Base-by-base conservation (phyloP, 306 rosid genomes). In the Hippophae rhamnoides region DNA sequence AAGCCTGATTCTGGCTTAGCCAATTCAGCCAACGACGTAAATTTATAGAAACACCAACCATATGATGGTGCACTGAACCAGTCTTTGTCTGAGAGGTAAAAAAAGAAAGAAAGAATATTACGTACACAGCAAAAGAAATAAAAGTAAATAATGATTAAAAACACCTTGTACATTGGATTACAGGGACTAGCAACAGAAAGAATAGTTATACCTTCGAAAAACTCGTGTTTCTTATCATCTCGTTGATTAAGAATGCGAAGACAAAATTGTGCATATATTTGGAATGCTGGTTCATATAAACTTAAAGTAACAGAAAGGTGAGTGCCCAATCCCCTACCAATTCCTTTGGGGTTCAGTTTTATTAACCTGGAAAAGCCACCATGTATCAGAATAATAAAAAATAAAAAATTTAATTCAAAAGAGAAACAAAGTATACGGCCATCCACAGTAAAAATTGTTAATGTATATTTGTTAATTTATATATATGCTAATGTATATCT, bases 201-300 rank as follows among this genome's bases (percentile, higher is more conserved):
- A n/a, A 51, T 51, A 51, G 5, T 12, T 13, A 3, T 51, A 9
- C 5, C 6, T 18, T 8, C 56, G 8, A 7, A 52, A 38, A 14
- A 52, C 14, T 14, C 10, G 14, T 7, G 55, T 68, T 73, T 79
- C 47, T 13, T 71, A 56, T 18, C 58, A 10, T 58, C 57, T 57
- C 40, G 59, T 46, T 78, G 90, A 61, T 76, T 75, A 50, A 69
- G 54, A 12, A 81, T 63, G 61, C 76, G 79, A 26, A 81, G 23
- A 9, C 48, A 47, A 43, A 63, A 60, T 23, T 81, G 62, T 3
- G 79, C 71, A 54, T 69, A 79, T 69, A 84, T 58, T 72, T 74
- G 76, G 54, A 70, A 49, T 13, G 62, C 23, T 0, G 77, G 75
- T 60, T 64, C 25, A 63, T 76, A 74, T 10, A 66, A 10, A 27